Evolutionary conservation across 495 filamentous ascomycete species (phyloP), one percentile per base, ranked within the genome.

Genomic region (Oidiodendron maius): DNA sequence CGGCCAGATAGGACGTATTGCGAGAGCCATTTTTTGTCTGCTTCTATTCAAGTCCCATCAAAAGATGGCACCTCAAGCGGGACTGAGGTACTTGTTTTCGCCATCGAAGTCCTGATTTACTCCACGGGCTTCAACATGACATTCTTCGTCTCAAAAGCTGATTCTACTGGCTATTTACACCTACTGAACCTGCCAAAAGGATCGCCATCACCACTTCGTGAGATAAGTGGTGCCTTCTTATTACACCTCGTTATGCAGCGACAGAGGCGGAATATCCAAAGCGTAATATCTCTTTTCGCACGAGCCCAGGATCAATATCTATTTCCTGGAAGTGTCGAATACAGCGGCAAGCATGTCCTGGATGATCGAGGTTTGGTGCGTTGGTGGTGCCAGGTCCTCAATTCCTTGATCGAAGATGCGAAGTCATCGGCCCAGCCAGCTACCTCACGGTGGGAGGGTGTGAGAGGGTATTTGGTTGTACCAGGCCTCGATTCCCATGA

Each of bases 121-220:
- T 82, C 86, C 17, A 94, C 87, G 25, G 78, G 78, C 51, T 77
- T 80, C 65, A 76, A 86, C 25, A 94, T 85, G 3, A 95, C 83
- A 28, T 76, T 97, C 26, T 99, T 97, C 66, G 83, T 99, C 30
- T 90, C 89, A 47, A 99, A 99, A 67, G 93, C 93, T 40, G 93
- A 99, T 65, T 96, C 91, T 13, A 96, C 91, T 1, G 93, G 93
- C 39, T 91, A 87, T 56, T 66, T 96, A 21, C 72, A 85, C 59
- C 69, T 83, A 0, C 74, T 89, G 30, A 65, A 76, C 23, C 61
- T 83, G 1, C 70, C 76, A 2, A 68, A 73, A 38, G 76, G 76
- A 15, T 77, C 77, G 3, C 76, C 82, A 1, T 96, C 89, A 1
- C 80, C 87, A 0, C 71, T 96, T 23, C 78, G 81, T 60, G 68